Evolutionary conservation across 2,329 filamentous ascomycete genomes (phyloP).

Genomic region (Ophiostoma fasciatum): DNA sequence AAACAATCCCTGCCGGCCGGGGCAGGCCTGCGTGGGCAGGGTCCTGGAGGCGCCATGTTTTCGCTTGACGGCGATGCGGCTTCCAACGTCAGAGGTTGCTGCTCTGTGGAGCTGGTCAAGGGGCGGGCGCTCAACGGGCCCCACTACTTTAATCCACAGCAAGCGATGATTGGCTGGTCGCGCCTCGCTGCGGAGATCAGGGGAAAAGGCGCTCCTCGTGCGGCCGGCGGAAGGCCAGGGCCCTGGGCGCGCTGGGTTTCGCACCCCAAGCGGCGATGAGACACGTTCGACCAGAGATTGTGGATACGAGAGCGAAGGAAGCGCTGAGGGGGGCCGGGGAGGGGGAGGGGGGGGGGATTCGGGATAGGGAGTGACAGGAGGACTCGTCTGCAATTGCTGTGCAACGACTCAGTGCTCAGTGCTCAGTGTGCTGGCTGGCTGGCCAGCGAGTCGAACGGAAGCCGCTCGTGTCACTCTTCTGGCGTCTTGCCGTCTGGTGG

Average conservation of each 20-base stretch:
- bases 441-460: no score
- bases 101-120: neutral
- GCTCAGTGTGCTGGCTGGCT: no score
- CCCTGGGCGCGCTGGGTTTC: constrained; percentile 24
- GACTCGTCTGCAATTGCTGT: no score
- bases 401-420: no score
- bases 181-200: neutral
- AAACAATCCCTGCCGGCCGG: no score
- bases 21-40: neutral
- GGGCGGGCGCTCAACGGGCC: neutral
- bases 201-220: no score
- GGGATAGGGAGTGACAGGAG: neutral
- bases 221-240: constrained; percentile 8
- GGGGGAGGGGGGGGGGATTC: neutral
- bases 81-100: constrained; percentile 14
- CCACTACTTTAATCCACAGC: neutral
- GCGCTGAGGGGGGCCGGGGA: neutral
- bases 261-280: constrained; percentile 21
- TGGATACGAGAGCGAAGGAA: constrained; percentile 1
- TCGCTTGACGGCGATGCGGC: constrained; percentile 16
- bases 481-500: no score
- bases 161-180: neutral
- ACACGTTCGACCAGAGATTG: constrained; percentile 7
- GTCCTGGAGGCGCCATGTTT: constrained; percentile 2
- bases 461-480: no score